Conservation (phyloP, 345 rosid species). For the Populus simonii region DNA sequence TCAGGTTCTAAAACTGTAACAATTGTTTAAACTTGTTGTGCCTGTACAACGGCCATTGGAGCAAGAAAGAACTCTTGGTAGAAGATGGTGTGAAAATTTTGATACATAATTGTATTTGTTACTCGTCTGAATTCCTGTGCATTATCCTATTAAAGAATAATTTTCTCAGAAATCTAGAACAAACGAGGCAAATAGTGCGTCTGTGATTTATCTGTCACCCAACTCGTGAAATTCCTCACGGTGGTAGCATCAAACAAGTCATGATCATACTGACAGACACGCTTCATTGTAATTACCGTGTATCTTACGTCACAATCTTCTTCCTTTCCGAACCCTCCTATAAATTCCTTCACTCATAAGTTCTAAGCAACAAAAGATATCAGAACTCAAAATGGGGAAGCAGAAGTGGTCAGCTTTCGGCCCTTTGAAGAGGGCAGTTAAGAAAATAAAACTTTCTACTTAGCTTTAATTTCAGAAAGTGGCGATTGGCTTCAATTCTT, state of each 20-base stretch:
- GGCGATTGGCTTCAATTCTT: conserved; percentile 20
- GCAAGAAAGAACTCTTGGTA: conserved; percentile 20
- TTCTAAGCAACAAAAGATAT: not conserved
- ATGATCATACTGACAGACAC: not conserved
- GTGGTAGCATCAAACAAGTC: not conserved
- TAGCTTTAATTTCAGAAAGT: conserved; percentile 1
- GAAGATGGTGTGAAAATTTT: conserved; percentile 2
- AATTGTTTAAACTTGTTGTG: conserved; percentile 40
- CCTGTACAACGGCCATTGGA: conserved; percentile 22
- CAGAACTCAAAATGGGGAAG: conserved; percentile 6
- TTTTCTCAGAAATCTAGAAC: not conserved
- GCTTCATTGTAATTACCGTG: not conserved
- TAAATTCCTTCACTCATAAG: not conserved
- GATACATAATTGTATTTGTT: not conserved
- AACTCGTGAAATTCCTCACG: not conserved
- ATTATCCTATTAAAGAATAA: no score
- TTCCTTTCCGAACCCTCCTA: not conserved
- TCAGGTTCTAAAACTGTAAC: conserved; percentile 42
- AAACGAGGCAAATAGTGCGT: not conserved
- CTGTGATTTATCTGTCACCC: not conserved
- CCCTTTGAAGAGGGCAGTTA: conserved; percentile 28
- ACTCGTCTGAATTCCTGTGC: no score
- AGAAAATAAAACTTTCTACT: conserved; percentile 20
- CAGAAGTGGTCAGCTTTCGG: conserved; percentile 10
- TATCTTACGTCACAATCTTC: not conserved